Percentiles rank a stretch among this genome's conserved stretches.
Conservation (phyloP, 23 red algal genomes). For the Cyanidioschyzon merolae region DNA sequence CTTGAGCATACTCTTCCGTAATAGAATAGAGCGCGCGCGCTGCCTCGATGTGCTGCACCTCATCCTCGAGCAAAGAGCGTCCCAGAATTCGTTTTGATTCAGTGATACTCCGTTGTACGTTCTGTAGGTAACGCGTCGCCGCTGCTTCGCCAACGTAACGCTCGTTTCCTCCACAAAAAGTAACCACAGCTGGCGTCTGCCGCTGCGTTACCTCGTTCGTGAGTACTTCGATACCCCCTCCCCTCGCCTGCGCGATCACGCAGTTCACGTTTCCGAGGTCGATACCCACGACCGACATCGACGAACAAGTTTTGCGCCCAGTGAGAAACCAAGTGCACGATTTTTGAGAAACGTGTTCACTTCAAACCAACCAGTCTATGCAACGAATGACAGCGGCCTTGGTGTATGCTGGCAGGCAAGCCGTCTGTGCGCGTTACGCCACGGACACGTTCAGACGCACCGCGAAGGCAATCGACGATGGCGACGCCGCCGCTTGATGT, state of each 20-base stretch:
- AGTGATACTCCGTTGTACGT: conserved; percentile 50
- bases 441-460: too few species aligned
- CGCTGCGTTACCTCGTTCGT: conserved; percentile 89
- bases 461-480: too few species aligned
- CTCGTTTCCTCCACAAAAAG: conserved; percentile 54
- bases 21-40: conserved; percentile 10
- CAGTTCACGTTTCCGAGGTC: conserved; percentile 89
- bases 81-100: conserved; percentile 80
- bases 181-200: conserved; percentile 65
- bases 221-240: conserved; percentile 87
- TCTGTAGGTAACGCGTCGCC: conserved; percentile 60
- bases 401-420: too few species aligned
- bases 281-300: conserved; percentile 86
- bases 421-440: too few species aligned
- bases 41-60: conserved; percentile 1
- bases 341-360: too few species aligned
- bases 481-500: too few species aligned
- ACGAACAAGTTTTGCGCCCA: too few species aligned
- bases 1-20: conserved; percentile 18
- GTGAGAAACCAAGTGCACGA: too few species aligned
- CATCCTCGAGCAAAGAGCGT: conserved; percentile 11
- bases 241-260: conserved; percentile 79
- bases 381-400: too few species aligned
- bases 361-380: too few species aligned
- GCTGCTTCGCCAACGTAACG: conserved; percentile 88